These are phyloP conservation scores for Cutaneotrichosporon arboriforme DNA, from an alignment of 1,284 basidiomycete genomes.

Conservation along the genomic window DNA sequence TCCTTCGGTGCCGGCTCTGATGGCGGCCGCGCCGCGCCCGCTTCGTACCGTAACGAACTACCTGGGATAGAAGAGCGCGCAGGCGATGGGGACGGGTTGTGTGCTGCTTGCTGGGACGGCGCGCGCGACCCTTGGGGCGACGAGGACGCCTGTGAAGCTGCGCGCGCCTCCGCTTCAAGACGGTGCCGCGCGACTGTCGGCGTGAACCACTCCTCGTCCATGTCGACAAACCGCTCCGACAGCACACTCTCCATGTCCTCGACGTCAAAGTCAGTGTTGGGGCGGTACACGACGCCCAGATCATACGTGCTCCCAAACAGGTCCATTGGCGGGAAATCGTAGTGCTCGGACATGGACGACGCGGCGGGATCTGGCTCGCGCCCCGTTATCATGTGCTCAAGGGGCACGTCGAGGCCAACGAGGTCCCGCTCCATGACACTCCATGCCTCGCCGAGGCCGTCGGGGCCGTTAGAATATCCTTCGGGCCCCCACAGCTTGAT, in stretches of 20 bases:
- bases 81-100: background rate
- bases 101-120: background rate
- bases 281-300: slow-evolving; percentile 33
- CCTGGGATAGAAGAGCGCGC: background rate
- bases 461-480: slow-evolving; percentile 26
- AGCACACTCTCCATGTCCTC: slow-evolving; percentile 45
- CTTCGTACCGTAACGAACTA: slow-evolving; percentile 3
- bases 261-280: slow-evolving; percentile 40
- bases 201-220: slow-evolving; percentile 49
- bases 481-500: slow-evolving; percentile 47
- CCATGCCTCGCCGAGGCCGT: slow-evolving; percentile 40
- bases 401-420: slow-evolving; percentile 32
- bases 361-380: slow-evolving; percentile 12
- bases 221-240: slow-evolving; percentile 41
- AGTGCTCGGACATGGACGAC: slow-evolving; percentile 12
- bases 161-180: slow-evolving; percentile 21
- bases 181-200: slow-evolving; percentile 40
- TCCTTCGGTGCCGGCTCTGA: slow-evolving; percentile 1
- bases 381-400: slow-evolving; percentile 25
- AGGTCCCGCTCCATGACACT: slow-evolving; percentile 43
- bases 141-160: background rate
- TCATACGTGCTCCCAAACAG: slow-evolving; percentile 39
- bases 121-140: background rate
- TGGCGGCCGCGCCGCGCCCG: background rate
- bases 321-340: slow-evolving; percentile 34